Evolutionary conservation across 1,284 basidiomycete genomes (phyloP).

Genomic region (Puccinia coronata): DNA sequence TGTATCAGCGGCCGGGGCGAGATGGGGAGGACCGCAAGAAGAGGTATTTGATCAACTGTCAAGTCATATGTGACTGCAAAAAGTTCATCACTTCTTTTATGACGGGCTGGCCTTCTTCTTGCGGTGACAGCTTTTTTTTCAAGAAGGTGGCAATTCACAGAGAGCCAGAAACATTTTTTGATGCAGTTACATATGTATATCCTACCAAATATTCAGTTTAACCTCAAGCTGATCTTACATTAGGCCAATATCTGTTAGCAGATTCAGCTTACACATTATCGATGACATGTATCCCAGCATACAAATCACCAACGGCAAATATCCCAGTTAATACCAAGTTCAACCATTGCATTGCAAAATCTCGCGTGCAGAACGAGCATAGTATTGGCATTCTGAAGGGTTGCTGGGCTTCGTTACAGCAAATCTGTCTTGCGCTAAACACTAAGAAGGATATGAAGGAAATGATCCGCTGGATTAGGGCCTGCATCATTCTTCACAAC

Average conservation of each 20-base stretch:
- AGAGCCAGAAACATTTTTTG: not conserved
- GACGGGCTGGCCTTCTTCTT: constrained; percentile 32
- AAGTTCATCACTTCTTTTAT: constrained; percentile 19
- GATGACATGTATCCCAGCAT: constrained; percentile 5
- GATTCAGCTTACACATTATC: constrained; percentile 16
- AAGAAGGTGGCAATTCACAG: not conserved
- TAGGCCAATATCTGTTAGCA: constrained; percentile 25
- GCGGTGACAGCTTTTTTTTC: not conserved
- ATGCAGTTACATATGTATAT: not conserved
- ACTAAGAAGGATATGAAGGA: not conserved
- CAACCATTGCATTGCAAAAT: constrained; percentile 25
- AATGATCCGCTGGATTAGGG: not conserved
- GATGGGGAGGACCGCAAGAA: constrained; percentile 21
- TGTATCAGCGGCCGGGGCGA: not conserved
- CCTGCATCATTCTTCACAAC: constrained; percentile 13
- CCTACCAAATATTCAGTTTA: not conserved
- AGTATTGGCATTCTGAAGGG: constrained; percentile 34
- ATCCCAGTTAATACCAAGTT: not conserved
- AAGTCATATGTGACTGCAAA: constrained; percentile 30
- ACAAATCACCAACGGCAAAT: constrained; percentile 18
- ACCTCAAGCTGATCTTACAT: no score
- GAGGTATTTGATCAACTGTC: not conserved
- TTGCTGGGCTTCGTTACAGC: constrained; percentile 14
- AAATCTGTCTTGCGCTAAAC: not conserved
- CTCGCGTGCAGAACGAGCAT: constrained; percentile 16